Evolutionary conservation across 2,329 filamentous ascomycete genomes (phyloP).

Genomic region (Fusarium euwallaceae): DNA sequence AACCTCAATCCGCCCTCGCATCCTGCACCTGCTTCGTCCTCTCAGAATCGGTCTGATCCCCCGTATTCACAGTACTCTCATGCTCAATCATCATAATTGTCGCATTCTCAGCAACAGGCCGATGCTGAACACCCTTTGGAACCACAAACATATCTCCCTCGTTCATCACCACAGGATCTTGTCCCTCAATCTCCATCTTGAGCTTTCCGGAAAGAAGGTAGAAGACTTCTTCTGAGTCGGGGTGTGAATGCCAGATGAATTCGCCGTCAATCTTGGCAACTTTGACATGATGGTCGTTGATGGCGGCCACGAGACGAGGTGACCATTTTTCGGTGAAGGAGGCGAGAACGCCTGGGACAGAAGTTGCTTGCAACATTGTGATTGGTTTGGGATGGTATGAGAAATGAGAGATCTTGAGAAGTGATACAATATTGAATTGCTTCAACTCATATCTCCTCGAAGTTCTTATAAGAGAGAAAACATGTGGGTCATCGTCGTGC

Average conservation of each 20-base stretch:
- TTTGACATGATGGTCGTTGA: slow-evolving; percentile 57
- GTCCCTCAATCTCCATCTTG: slow-evolving; percentile 50
- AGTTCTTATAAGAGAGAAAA: neutral
- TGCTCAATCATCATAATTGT: slow-evolving; percentile 55
- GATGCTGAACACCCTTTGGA: slow-evolving; percentile 53
- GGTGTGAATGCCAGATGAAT: slow-evolving; percentile 58
- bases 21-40: slow-evolving; percentile 42
- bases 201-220: slow-evolving; percentile 54
- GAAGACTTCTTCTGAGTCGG: slow-evolving; percentile 57
- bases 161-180: slow-evolving; percentile 46
- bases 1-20: slow-evolving; percentile 14
- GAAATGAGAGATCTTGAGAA: neutral
- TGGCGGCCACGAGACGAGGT: slow-evolving; percentile 49
- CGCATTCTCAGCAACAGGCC: slow-evolving; percentile 53
- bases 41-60: slow-evolving; percentile 42
- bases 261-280: slow-evolving; percentile 55
- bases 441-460: neutral
- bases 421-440: neutral
- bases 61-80: slow-evolving; percentile 49
- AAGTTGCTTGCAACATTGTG: slow-evolving; percentile 35
- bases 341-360: slow-evolving; percentile 45
- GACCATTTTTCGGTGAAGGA: slow-evolving; percentile 49
- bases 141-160: slow-evolving; percentile 53
- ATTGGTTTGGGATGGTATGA: neutral
- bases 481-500: neutral